Evolutionary conservation across 2,329 filamentous ascomycete genomes (phyloP).

Genomic region (Macrophomina pseudophaseolina): DNA sequence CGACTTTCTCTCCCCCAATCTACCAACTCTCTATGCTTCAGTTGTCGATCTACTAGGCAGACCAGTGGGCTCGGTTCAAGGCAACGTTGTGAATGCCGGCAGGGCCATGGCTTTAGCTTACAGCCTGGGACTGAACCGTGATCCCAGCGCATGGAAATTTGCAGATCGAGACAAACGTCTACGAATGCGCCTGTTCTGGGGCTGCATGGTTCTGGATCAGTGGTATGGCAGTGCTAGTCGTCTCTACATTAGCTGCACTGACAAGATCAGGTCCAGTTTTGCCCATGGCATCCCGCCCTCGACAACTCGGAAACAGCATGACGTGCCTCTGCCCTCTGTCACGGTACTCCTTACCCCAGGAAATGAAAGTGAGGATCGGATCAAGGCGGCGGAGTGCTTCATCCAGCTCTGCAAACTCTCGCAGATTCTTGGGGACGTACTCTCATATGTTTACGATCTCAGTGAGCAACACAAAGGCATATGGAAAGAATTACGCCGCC

Average conservation of each 20-base stretch:
- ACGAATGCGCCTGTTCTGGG: slow-evolving; percentile 62
- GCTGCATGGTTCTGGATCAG: slow-evolving; percentile 61
- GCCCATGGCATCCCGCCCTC: slow-evolving; percentile 62
- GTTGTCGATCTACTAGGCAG: slow-evolving; percentile 49
- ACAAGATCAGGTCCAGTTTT: slow-evolving; percentile 51
- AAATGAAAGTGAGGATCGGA: slow-evolving; percentile 46
- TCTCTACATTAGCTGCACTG: not conserved
- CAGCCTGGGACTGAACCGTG: slow-evolving; percentile 61
- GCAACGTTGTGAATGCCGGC: slow-evolving; percentile 60
- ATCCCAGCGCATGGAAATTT: slow-evolving; percentile 60
- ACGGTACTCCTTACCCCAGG: slow-evolving; percentile 43
- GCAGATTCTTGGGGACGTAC: slow-evolving; percentile 46
- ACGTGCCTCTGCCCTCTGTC: slow-evolving; percentile 59
- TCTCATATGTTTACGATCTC: slow-evolving; percentile 47
- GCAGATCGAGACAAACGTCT: slow-evolving; percentile 57
- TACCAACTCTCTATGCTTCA: slow-evolving; percentile 47
- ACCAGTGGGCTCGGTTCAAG: slow-evolving; percentile 47
- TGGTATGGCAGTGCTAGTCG: slow-evolving; percentile 44
- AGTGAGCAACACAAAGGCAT: slow-evolving; percentile 37
- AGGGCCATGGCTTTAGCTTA: slow-evolving; percentile 61
- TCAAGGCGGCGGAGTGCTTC: slow-evolving; percentile 56
- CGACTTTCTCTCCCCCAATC: slow-evolving; percentile 48
- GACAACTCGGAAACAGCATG: slow-evolving; percentile 59
- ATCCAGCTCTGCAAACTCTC: slow-evolving; percentile 59
- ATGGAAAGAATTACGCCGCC: slow-evolving; percentile 37